phyloP scores from a whole-genome alignment of 2,329 filamentous ascomycete species.

The Alternaria hordeiaustralica region DNA sequence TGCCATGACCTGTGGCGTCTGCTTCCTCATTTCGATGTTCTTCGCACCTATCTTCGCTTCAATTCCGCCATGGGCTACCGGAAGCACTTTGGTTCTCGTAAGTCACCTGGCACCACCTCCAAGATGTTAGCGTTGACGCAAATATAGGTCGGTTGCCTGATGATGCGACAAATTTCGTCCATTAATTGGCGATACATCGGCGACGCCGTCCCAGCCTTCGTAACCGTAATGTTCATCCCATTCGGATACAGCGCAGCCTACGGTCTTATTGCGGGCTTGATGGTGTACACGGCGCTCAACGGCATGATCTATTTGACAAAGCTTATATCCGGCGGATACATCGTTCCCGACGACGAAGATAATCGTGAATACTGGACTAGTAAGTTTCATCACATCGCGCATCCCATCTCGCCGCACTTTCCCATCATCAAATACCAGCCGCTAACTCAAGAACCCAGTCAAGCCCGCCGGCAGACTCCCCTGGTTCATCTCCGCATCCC shows the following conservation, averaged over 20 bases:
- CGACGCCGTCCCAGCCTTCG: conserved; percentile 82
- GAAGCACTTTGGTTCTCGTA: conserved; percentile 81
- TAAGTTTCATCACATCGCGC: conserved; percentile 48
- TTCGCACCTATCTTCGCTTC: conserved; percentile 91
- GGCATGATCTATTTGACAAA: conserved; percentile 72
- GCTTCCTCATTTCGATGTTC: conserved; percentile 87
- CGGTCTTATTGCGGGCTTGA: conserved; percentile 80
- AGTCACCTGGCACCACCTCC: conserved; percentile 6
- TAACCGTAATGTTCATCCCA: conserved; percentile 84
- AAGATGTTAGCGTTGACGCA: conserved; percentile 20
- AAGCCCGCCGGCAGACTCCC: conserved; percentile 23
- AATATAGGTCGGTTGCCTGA: conserved; percentile 70
- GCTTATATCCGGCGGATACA: conserved; percentile 68
- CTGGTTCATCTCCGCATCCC: conserved; percentile 25
- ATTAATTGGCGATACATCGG: conserved; percentile 90
- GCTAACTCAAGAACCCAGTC: conserved; percentile 24
- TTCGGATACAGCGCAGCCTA: conserved; percentile 90
- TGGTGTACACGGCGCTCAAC: conserved; percentile 79
- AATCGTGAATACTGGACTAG: conserved; percentile 82
- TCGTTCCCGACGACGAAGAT: conserved; percentile 77
- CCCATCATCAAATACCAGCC: neutral
- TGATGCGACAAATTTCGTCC: conserved; percentile 73
- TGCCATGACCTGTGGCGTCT: conserved; percentile 76
- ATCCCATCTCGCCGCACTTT: neutral
- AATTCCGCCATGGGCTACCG: conserved; percentile 87